Conservation (phyloP, 768 basidiomycete species). For the Russula brevipes region DNA sequence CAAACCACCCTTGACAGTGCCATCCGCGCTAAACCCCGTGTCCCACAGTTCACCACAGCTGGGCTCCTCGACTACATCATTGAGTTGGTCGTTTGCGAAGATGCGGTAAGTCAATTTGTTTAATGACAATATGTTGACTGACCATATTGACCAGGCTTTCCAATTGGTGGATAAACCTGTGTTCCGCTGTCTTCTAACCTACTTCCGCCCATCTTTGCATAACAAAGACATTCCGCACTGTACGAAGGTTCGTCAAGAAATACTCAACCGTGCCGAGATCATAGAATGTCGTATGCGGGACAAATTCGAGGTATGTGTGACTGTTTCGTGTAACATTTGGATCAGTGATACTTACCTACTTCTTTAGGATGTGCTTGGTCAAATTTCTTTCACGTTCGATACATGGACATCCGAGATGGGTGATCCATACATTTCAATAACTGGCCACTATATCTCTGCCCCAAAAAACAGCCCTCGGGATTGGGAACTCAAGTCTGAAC, state of each 20-base stretch:
- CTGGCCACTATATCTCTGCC: too few relatives aligned
- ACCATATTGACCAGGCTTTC: too few relatives aligned
- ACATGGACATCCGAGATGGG: too few relatives aligned
- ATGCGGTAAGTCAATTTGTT: background rate
- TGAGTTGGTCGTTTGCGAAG: background rate
- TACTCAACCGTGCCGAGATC: background rate
- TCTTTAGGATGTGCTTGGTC: too few relatives aligned
- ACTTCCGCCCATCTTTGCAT: background rate
- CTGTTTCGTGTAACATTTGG: too few relatives aligned
- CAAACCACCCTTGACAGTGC: background rate
- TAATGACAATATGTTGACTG: too few relatives aligned
- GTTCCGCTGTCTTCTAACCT: background rate
- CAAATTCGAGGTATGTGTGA: background rate
- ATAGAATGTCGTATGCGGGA: background rate
- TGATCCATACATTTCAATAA: too few relatives aligned
- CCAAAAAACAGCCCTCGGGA: too few relatives aligned
- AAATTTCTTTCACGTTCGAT: too few relatives aligned
- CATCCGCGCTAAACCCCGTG: background rate
- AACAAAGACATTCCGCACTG: background rate
- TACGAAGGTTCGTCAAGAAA: background rate
- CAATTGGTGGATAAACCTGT: too few relatives aligned
- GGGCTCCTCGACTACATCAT: background rate
- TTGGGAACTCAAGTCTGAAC: too few relatives aligned
- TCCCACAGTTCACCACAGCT: background rate
- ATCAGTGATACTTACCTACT: too few relatives aligned